These are phyloP conservation scores for Tetradesmus obliquus DNA, from an alignment of 139 green algal genomes.

Conservation along the genomic window DNA sequence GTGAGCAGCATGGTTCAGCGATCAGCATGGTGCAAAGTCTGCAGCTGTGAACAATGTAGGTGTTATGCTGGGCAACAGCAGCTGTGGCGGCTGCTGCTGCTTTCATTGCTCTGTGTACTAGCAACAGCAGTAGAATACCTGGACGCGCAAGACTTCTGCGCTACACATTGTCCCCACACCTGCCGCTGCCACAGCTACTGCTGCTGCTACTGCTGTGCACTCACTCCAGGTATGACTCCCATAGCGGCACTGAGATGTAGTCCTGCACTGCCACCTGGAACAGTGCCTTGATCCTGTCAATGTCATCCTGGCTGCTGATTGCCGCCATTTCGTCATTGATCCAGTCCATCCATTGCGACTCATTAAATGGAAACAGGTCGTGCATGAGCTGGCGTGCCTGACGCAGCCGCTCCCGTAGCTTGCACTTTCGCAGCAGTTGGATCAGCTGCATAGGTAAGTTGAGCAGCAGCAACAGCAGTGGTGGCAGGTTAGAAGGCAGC, in stretches of 20 bases:
- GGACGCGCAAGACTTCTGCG: too few species aligned
- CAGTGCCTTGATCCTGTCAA: conserved; percentile 58
- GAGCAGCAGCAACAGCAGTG: neutral
- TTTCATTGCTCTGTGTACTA: too few species aligned
- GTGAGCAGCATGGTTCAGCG: neutral
- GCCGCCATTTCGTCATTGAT: conserved; percentile 78
- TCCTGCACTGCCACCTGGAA: conserved; percentile 70
- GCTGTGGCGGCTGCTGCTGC: neutral
- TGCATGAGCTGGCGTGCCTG: conserved; percentile 75
- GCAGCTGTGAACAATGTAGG: too few species aligned
- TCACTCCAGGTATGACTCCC: conserved; percentile 72
- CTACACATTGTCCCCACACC: neutral
- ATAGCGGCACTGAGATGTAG: conserved; percentile 84
- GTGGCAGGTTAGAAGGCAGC: neutral
- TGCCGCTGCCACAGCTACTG: neutral
- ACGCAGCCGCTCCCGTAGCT: conserved; percentile 64
- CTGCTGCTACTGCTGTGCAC: neutral
- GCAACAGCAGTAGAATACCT: too few species aligned
- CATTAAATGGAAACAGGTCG: conserved; percentile 77
- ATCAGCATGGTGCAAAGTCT: neutral
- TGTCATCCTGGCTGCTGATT: conserved; percentile 44
- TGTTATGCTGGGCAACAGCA: too few species aligned
- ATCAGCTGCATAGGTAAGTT: conserved; percentile 71
- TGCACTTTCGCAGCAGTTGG: conserved; percentile 65
- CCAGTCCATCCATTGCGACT: conserved; percentile 87